Conservation (phyloP, 768 basidiomycete species). For the Terana coerulea region DNA sequence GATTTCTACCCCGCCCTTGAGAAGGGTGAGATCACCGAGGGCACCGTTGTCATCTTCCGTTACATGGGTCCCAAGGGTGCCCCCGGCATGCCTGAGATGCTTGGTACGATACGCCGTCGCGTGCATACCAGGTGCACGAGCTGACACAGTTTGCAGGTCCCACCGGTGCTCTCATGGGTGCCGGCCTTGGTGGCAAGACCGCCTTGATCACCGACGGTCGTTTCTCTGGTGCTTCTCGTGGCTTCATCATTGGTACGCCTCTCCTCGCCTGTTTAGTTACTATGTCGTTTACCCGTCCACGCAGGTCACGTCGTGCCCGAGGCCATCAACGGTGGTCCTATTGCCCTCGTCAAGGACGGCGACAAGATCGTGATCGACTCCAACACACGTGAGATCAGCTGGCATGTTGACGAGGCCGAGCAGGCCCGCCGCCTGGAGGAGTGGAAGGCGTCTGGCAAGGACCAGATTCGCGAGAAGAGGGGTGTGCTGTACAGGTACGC, state of each 20-base stretch:
- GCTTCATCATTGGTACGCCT: slow-evolving; percentile 52
- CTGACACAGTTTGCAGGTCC: slow-evolving; percentile 44
- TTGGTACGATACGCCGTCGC: neutral
- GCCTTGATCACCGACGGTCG: slow-evolving; percentile 87
- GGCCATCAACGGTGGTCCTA: slow-evolving; percentile 80
- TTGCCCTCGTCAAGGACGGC: slow-evolving; percentile 82
- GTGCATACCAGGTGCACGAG: slow-evolving; percentile 2
- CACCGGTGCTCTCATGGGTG: slow-evolving; percentile 81
- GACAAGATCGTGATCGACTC: slow-evolving; percentile 77
- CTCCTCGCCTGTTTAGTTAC: neutral
- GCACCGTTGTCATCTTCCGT: slow-evolving; percentile 76
- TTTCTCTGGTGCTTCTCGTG: slow-evolving; percentile 79
- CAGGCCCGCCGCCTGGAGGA: slow-evolving; percentile 53
- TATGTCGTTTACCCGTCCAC: neutral
- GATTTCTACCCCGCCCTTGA: slow-evolving; percentile 73
- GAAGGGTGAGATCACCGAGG: slow-evolving; percentile 70
- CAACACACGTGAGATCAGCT: slow-evolving; percentile 58
- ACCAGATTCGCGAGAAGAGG: slow-evolving; percentile 61
- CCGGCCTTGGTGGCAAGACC: slow-evolving; percentile 72
- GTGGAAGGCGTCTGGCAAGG: slow-evolving; percentile 69
- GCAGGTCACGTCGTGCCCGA: slow-evolving; percentile 61
- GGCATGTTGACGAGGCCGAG: slow-evolving; percentile 69
- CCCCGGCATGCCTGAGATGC: slow-evolving; percentile 87
- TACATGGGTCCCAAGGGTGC: slow-evolving; percentile 90
- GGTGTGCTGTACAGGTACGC: slow-evolving; percentile 81